Evolutionary conservation across 192 early-diverging fungal genomes (phyloP).

Genomic region (Backusella australiensis): DNA sequence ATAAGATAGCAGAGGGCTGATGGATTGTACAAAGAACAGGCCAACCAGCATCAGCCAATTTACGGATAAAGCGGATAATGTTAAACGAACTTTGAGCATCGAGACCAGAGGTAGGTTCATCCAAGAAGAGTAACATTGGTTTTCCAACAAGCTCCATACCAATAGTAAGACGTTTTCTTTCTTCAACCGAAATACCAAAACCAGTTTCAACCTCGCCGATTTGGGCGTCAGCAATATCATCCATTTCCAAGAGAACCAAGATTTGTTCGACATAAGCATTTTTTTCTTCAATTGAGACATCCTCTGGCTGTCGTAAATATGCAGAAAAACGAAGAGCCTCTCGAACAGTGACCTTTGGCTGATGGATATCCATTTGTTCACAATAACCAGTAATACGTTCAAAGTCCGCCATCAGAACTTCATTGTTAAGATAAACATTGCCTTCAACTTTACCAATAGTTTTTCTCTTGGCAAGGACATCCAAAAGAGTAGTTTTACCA

Average conservation of each 20-base stretch:
- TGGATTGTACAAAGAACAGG: constrained; percentile 83
- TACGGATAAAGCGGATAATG: constrained; percentile 70
- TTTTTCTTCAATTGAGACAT: constrained; percentile 49
- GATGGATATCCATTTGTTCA: constrained; percentile 88
- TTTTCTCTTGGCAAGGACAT: constrained; percentile 75
- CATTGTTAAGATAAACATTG: constrained; percentile 54
- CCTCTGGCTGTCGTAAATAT: constrained; percentile 63
- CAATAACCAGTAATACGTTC: constrained; percentile 72
- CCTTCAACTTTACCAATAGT: constrained; percentile 64
- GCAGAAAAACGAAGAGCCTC: constrained; percentile 87
- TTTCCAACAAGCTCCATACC: constrained; percentile 80
- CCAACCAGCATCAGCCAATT: constrained; percentile 63
- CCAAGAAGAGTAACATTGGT: constrained; percentile 75
- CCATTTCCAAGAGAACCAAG: constrained; percentile 55
- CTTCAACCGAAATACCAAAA: constrained; percentile 78
- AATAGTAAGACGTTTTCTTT: constrained; percentile 81
- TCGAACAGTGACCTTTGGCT: constrained; percentile 85
- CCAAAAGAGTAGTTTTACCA: constrained; percentile 79
- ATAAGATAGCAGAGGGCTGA: constrained; percentile 79
- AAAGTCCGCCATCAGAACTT: constrained; percentile 44
- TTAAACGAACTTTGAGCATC: constrained; percentile 80
- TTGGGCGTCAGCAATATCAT: constrained; percentile 57
- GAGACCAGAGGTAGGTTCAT: constrained; percentile 70
- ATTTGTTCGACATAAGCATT: constrained; percentile 50
- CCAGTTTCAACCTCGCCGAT: constrained; percentile 49